Evolutionary conservation across 2,329 filamentous ascomycete species (phyloP).

Genomic region (Albifimbria verrucaria): DNA sequence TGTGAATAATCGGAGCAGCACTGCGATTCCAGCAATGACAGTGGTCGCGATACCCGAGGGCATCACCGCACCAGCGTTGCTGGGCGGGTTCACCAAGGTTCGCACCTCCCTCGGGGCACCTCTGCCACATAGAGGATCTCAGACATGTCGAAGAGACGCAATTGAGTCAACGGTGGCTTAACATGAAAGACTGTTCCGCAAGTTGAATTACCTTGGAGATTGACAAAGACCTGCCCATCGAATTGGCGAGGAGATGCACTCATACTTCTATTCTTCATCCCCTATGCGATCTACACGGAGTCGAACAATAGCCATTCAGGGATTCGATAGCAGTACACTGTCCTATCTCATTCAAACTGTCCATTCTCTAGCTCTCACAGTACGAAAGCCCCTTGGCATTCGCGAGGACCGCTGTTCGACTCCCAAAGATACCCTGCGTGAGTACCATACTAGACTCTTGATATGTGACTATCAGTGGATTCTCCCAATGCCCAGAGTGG

Average conservation of each 20-base stretch:
- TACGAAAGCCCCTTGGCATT: too few relatives aligned
- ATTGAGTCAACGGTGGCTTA: too few relatives aligned
- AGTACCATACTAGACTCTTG: background rate
- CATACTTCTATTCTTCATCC: background rate
- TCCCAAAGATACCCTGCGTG: background rate
- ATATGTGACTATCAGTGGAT: background rate
- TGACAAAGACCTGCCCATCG: too few relatives aligned
- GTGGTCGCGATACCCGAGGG: slow-evolving; percentile 19
- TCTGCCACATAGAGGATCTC: slow-evolving; percentile 60
- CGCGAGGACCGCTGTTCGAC: too few relatives aligned
- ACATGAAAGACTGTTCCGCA: too few relatives aligned
- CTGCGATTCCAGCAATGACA: slow-evolving; percentile 15
- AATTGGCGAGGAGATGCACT: background rate
- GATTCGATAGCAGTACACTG: background rate
- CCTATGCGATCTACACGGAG: background rate
- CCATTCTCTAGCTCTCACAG: too few relatives aligned
- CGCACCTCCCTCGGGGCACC: slow-evolving; percentile 21
- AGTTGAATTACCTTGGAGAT: too few relatives aligned
- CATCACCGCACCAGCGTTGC: slow-evolving; percentile 16
- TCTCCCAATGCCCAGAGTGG: background rate
- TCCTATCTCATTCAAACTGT: background rate
- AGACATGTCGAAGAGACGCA: slow-evolving; percentile 16
- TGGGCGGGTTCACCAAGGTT: slow-evolving; percentile 15
- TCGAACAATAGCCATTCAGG: background rate
- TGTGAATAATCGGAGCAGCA: slow-evolving; percentile 22